Evolutionary conservation across 1,284 basidiomycete species (phyloP).

Genomic region (Puccinia coronata): DNA sequence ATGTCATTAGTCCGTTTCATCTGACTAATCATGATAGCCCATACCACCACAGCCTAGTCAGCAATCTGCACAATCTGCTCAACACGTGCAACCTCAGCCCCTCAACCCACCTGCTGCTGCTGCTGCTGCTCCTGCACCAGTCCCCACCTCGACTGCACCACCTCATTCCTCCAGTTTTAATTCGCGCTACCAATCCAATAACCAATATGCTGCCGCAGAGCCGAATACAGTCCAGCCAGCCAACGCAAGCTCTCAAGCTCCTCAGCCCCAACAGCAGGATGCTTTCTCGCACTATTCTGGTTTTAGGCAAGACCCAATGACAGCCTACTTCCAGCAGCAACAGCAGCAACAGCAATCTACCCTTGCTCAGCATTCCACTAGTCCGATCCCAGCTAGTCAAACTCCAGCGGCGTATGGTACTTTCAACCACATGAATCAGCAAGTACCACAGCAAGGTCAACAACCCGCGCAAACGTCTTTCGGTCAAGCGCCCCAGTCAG

Average conservation of each 20-base stretch:
- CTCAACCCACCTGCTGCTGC: conserved; percentile 14
- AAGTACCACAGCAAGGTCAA: conserved; percentile 43
- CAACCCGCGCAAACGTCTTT: conserved; percentile 38
- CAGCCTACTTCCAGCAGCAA: conserved; percentile 43
- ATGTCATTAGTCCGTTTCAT: not conserved
- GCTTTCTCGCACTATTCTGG: conserved; percentile 44
- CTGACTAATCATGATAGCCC: conserved; percentile 2
- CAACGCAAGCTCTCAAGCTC: conserved; percentile 27
- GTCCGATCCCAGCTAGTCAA: conserved; percentile 40
- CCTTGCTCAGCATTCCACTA: conserved; percentile 38
- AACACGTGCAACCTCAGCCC: conserved; percentile 34
- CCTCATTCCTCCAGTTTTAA: conserved; percentile 33
- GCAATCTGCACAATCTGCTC: conserved; percentile 22
- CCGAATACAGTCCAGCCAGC: conserved; percentile 12
- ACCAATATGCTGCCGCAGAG: conserved; percentile 38
- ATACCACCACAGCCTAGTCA: conserved; percentile 12
- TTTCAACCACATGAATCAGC: conserved; percentile 46
- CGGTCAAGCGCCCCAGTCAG: conserved; percentile 41
- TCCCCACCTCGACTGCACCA: conserved; percentile 15
- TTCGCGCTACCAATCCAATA: conserved; percentile 39
- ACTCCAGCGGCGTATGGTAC: conserved; percentile 36
- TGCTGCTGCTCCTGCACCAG: not conserved
- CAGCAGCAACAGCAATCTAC: conserved; percentile 48
- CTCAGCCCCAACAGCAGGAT: conserved; percentile 38
- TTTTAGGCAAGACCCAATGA: conserved; percentile 47